These are phyloP conservation scores for Porcisia hertigi DNA, from an alignment of 208 protist genomes.

Conservation along the genomic window DNA sequence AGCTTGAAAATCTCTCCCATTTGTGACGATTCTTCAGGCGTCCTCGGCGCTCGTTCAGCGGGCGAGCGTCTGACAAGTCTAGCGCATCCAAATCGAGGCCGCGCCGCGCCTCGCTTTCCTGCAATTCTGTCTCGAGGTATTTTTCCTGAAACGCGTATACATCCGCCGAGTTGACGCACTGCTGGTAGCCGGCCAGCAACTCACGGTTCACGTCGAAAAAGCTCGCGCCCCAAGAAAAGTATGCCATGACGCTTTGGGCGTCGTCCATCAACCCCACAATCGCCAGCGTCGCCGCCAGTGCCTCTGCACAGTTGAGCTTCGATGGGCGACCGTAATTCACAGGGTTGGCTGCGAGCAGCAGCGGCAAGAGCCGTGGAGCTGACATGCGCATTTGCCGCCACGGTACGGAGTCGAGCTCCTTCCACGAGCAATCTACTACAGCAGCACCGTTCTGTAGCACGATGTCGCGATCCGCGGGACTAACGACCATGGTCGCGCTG, in stretches of 20 bases:
- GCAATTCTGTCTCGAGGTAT: conserved; percentile 44
- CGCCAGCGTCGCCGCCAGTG: conserved; percentile 94
- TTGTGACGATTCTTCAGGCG: conserved; percentile 45
- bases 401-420: conserved; percentile 93
- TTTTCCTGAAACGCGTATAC: conserved; percentile 69
- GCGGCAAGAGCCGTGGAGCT: conserved; percentile 93
- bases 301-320: conserved; percentile 98
- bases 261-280: conserved; percentile 94
- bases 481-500: conserved; percentile 92
- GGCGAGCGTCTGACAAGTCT: conserved; percentile 45
- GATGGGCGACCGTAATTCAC: conserved; percentile 99
- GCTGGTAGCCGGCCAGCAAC: conserved; percentile 88
- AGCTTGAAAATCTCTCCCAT: conserved; percentile 25
- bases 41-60: conserved; percentile 60
- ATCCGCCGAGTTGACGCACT: conserved; percentile 60
- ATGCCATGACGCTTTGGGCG: conserved; percentile 90
- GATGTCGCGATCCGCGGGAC: conserved; percentile 90
- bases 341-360: conserved; percentile 98
- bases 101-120: conserved; percentile 44
- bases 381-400: conserved; percentile 94
- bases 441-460: conserved; percentile 91
- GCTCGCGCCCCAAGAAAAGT: conserved; percentile 97
- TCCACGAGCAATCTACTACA: conserved; percentile 99
- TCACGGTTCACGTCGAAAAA: conserved; percentile 97
- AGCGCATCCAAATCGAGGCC: conserved; percentile 57